Percentiles rank a stretch among this genome's conserved stretches.
phyloP scores from a whole-genome alignment of 2,329 filamentous ascomycete species.

The Monosporascus cannonballus region DNA sequence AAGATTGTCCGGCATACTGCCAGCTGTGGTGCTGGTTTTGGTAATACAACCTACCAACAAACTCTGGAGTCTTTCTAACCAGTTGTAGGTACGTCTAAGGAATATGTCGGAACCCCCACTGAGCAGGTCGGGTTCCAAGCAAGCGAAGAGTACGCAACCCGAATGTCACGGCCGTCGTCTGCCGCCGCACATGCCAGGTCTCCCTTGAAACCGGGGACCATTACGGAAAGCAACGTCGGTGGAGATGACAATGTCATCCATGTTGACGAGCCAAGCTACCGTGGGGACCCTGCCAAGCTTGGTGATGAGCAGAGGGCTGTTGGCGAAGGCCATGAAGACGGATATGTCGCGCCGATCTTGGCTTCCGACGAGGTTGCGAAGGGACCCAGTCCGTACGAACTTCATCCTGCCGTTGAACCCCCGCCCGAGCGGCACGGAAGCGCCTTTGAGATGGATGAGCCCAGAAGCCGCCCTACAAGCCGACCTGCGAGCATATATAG shows the following conservation, averaged over 20 bases:
- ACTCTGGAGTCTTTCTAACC: slow-evolving; percentile 26
- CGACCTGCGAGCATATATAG: slow-evolving; percentile 58
- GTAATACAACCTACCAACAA: slow-evolving; percentile 32
- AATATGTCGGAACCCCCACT: slow-evolving; percentile 68
- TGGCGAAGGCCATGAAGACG: slow-evolving; percentile 49
- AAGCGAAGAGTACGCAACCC: slow-evolving; percentile 74
- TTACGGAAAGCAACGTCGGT: slow-evolving; percentile 20
- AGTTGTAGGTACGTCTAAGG: slow-evolving; percentile 55
- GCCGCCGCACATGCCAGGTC: slow-evolving; percentile 30
- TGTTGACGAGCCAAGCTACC: slow-evolving; percentile 59
- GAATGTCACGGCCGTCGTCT: slow-evolving; percentile 54
- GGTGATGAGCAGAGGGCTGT: slow-evolving; percentile 42
- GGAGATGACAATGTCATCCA: slow-evolving; percentile 64
- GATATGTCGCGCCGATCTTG: slow-evolving; percentile 72
- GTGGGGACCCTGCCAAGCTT: slow-evolving; percentile 37
- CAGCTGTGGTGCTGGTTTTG: slow-evolving; percentile 44
- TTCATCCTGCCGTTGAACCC: slow-evolving; percentile 79
- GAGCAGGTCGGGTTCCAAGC: slow-evolving; percentile 89
- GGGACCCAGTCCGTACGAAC: slow-evolving; percentile 58
- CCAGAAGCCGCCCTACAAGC: slow-evolving; percentile 59
- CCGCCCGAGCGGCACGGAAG: slow-evolving; percentile 57
- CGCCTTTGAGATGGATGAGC: slow-evolving; percentile 48
- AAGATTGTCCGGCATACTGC: slow-evolving; percentile 75
- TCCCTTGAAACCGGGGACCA: slow-evolving; percentile 23
- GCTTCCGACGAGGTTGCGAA: slow-evolving; percentile 83